Base-by-base conservation (phyloP, 2,329 filamentous ascomycete species). In the Cordyceps farinosa region DNA sequence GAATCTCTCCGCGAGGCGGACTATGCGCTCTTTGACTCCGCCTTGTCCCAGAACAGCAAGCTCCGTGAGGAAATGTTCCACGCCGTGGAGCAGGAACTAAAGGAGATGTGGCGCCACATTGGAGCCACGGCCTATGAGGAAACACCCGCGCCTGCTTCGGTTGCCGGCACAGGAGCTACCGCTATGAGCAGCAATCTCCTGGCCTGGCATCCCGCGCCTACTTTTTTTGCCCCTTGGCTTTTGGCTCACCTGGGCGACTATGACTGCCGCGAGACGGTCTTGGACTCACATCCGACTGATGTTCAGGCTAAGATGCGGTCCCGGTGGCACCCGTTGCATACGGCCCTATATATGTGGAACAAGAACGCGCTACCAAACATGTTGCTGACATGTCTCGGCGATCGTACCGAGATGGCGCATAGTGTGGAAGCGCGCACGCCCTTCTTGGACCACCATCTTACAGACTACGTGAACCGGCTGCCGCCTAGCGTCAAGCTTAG, bases 1-100 rank as follows among this genome's bases (percentile, higher is more conserved):
- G 82, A 85, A 59, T 78, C 77, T 59, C 73, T 86, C 2, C 75
- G 77, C 11, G 83, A 84, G 66, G 67, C 76, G 1, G 84, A 86
- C 66, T 57, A 55, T 8, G 66, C 76, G n/a, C 73, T 71, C 70
- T 69, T 71, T 0, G 66, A 72, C 0, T n/a, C 55, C 69, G 70
- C n/a, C 51, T 67, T 66, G 52, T 45, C 59, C 13, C 30, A 42
- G 7, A 45, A 66, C 27, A 6, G n/a, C 10, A 62, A 50, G 13
- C 44, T 64, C 2, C 36, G 63, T 10, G 17, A 51, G 1, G 30
- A 60, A 38, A 22, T 48, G 36, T 36, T 52, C 10, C 29, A 22
- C 8, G 17, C 40, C 6, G 54, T 30, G 29, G 27, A 15, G 22
- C 22, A 22, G 22, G 22, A 22, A 22, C 1, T 22, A 22, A 22